phyloP scores from a whole-genome alignment of 306 rosid species.

The Pterocarpus macrocarpus region DNA sequence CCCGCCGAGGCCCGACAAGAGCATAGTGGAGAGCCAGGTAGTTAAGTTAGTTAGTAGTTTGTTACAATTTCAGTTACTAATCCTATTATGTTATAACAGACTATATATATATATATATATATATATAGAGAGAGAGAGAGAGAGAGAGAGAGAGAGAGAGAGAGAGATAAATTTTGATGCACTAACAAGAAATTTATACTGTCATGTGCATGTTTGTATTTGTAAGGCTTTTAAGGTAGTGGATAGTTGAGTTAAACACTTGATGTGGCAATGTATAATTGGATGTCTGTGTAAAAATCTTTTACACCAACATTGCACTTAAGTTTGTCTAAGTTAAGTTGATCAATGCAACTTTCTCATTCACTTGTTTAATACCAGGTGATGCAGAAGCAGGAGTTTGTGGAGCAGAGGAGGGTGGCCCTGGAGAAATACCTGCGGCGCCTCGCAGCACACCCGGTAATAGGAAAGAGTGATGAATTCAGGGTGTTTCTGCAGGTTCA shows the following conservation, averaged over 20 bases:
- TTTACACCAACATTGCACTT: neutral
- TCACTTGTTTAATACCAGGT: conserved; percentile 61
- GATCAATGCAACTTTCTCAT: neutral
- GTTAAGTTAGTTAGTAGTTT: neutral
- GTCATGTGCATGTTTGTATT: too few relatives aligned
- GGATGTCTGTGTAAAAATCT: too few relatives aligned
- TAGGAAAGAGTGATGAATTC: conserved; percentile 82
- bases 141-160: too few relatives aligned
- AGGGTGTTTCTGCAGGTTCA: conserved; percentile 86
- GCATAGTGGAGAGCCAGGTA: conserved; percentile 89
- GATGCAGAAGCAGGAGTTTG: conserved; percentile 98
- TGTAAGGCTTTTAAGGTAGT: too few relatives aligned
- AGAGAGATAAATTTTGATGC: too few relatives aligned
- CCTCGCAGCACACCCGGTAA: conserved; percentile 81
- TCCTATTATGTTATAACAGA: neutral
- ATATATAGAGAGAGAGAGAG: too few relatives aligned
- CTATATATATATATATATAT: neutral
- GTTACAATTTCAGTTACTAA: neutral
- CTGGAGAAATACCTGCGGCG: conserved; percentile 87
- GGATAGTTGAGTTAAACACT: too few relatives aligned
- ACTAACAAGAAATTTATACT: too few relatives aligned
- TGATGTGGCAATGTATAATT: too few relatives aligned
- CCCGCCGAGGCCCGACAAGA: conserved; percentile 96
- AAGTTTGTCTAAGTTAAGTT: neutral
- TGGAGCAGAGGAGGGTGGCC: conserved; percentile 94